These are phyloP conservation scores for Bertia moriformis DNA, from an alignment of 2,329 filamentous ascomycete species.

Conservation along the genomic window DNA sequence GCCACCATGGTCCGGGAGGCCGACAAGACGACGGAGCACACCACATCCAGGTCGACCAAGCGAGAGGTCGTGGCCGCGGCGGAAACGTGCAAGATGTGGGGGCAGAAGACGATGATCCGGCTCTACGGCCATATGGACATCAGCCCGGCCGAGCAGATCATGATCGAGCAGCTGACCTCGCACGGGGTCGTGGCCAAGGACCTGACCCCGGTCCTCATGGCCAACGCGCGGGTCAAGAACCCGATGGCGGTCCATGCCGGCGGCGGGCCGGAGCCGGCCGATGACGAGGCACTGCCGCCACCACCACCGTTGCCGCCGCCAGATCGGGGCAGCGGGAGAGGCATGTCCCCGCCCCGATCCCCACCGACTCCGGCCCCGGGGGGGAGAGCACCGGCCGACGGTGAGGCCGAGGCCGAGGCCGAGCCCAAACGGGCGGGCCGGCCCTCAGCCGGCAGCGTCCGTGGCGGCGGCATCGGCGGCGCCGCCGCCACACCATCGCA, in stretches of 20 bases:
- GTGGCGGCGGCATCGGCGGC: too few species aligned
- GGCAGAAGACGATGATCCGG: constrained; percentile 94
- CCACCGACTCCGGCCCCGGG: background rate
- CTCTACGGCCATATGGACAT: constrained; percentile 96
- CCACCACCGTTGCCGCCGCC: constrained; percentile 7
- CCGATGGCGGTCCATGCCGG: too few species aligned
- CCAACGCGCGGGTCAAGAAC: constrained; percentile 84
- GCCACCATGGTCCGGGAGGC: constrained; percentile 61
- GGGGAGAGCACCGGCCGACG: constrained; percentile 36
- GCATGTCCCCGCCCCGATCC: too few species aligned
- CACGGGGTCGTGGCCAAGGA: constrained; percentile 80
- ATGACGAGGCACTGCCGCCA: constrained; percentile 15
- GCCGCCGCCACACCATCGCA: constrained; percentile 76
- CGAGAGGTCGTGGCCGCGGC: constrained; percentile 56
- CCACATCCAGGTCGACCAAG: constrained; percentile 46
- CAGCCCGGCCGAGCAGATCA: constrained; percentile 76
- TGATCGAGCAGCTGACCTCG: constrained; percentile 92
- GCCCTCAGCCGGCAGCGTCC: too few species aligned
- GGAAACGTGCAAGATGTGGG: constrained; percentile 86
- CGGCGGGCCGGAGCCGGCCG: constrained; percentile 26
- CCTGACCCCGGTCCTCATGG: constrained; percentile 73
- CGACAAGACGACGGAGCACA: constrained; percentile 34
- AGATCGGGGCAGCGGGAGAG: constrained; percentile 5
- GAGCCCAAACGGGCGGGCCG: too few species aligned
- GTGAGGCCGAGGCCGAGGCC: constrained; percentile 57